A percentile compares a stretch with the other conserved stretches of the same genome.
Conservation (phyloP, 2,329 filamentous ascomycete species). For the Zelopaecilomyces penicillatus region DNA sequence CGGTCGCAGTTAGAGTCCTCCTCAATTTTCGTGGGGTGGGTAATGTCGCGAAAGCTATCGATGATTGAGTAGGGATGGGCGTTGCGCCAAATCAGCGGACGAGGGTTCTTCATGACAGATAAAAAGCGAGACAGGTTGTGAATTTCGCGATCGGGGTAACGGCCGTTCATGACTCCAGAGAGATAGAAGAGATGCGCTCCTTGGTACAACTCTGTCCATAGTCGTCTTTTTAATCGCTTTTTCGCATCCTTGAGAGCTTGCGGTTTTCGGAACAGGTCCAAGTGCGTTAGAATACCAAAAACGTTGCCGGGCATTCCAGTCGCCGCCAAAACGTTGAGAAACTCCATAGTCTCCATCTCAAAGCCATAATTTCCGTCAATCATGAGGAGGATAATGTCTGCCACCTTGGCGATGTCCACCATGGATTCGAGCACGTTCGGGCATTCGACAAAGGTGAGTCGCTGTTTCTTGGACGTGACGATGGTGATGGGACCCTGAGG, state of each 20-base stretch:
- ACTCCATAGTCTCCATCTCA: constrained; percentile 99
- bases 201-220: constrained; percentile 96
- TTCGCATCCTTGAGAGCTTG: constrained; percentile 88
- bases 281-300: constrained; percentile 91
- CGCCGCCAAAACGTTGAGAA: constrained; percentile 84
- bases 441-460: constrained; percentile 92
- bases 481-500: constrained; percentile 91
- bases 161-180: constrained; percentile 89
- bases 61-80: constrained; percentile 89
- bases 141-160: constrained; percentile 93
- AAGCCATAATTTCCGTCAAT: constrained; percentile 99
- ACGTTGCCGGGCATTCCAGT: constrained; percentile 98
- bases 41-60: constrained; percentile 92
- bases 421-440: constrained; percentile 94
- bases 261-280: constrained; percentile 91
- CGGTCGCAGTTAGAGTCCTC: constrained; percentile 83
- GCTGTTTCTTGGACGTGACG: constrained; percentile 90
- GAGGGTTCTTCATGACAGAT: constrained; percentile 97
- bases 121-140: constrained; percentile 93
- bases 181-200: constrained; percentile 96
- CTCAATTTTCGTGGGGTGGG: constrained; percentile 85
- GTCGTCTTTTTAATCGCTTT: constrained; percentile 88
- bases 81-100: constrained; percentile 94
- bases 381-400: constrained; percentile 94
- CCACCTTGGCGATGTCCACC: constrained; percentile 95